Evolutionary conservation across 306 rosid genomes (phyloP), one percentile per base, ranked within the genome.

Genomic region (Quillaja saponaria): DNA sequence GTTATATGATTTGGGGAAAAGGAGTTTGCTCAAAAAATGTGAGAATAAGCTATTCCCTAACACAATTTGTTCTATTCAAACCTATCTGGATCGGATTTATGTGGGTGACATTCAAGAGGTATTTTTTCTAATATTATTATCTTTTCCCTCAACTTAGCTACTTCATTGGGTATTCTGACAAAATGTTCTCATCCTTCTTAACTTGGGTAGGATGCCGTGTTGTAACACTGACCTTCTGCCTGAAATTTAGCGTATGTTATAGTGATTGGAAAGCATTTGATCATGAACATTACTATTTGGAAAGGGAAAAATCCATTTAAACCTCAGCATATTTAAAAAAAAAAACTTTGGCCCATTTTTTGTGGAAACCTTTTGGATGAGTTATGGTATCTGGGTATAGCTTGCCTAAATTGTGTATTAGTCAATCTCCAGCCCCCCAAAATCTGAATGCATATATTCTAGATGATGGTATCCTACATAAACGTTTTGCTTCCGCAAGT

Each of bases 41-140:
- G 97, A 94, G 78, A 94, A 94, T 72, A 94, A 94, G 82, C 83
- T 85, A 71, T 94, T 94, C 71, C 97, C 99, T 19, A 94, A 78
- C 64, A 48, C 90, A 45, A 86, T 94, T 44, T 76, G 80, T 41
- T 86, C 99, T 38, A 89, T 94, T 67, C 95, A 94, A 21, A 78
- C 95, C 10, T 89, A 94, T 64, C 96, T 91, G 10, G 99, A 94
- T 81, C 84, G 97, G 34, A 85, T 89, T 63, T 94, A 87, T 47
- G 97, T 87, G 0, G 99, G 99, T 34, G 97, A 94, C 75, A 84
- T 94, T 64, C 95, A 89, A 74, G 99, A 89, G 97, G 97, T 88
- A 84, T 68, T 72, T 25, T 73, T 58, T 54, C n/a, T n/a, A n/a
- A 4, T 21, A 59, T 14, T n/a, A 20, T 68, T 39, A 62, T 15